These are phyloP conservation scores for Atractiella rhizophila DNA, from an alignment of 768 basidiomycete species.

Conservation along the genomic window DNA sequence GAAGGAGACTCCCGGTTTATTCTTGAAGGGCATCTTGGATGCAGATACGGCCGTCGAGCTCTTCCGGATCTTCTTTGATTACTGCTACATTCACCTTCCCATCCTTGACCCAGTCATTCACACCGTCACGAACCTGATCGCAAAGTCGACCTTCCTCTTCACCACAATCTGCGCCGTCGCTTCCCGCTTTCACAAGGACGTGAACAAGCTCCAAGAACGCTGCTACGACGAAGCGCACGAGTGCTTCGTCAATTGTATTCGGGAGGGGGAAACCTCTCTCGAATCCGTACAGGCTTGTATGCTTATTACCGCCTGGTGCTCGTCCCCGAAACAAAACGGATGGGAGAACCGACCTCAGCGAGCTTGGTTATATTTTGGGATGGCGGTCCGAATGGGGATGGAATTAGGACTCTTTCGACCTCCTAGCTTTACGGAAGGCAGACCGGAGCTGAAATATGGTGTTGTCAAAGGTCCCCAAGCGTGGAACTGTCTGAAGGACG, in stretches of 20 bases:
- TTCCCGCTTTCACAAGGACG: slow-evolving; percentile 55
- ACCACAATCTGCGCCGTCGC: slow-evolving; percentile 89
- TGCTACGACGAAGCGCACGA: slow-evolving; percentile 55
- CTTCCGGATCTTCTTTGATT: slow-evolving; percentile 39
- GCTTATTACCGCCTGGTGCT: slow-evolving; percentile 62
- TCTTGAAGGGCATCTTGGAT: slow-evolving; percentile 28
- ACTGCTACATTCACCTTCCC: slow-evolving; percentile 30
- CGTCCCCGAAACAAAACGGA: slow-evolving; percentile 79
- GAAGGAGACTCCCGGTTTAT: slow-evolving; percentile 1
- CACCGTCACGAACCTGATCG: slow-evolving; percentile 79
- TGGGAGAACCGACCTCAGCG: slow-evolving; percentile 36
- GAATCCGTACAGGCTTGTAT: slow-evolving; percentile 53
- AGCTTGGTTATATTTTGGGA: slow-evolving; percentile 48
- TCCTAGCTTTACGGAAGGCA: slow-evolving; percentile 4
- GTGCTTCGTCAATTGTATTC: slow-evolving; percentile 39
- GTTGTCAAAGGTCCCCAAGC: no score
- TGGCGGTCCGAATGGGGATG: slow-evolving; percentile 49
- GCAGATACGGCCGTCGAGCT: slow-evolving; percentile 75
- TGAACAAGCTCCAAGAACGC: slow-evolving; percentile 44
- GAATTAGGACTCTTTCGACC: slow-evolving; percentile 30
- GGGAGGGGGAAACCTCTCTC: slow-evolving; percentile 48
- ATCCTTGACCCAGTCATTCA: slow-evolving; percentile 67
- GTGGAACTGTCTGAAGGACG: slow-evolving; percentile 52
- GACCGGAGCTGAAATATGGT: no score
- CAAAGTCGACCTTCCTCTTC: slow-evolving; percentile 74